Percentiles rank a stretch among this genome's conserved stretches.
phyloP scores from a whole-genome alignment of 306 rosid genomes.

The Quercus glauca region DNA sequence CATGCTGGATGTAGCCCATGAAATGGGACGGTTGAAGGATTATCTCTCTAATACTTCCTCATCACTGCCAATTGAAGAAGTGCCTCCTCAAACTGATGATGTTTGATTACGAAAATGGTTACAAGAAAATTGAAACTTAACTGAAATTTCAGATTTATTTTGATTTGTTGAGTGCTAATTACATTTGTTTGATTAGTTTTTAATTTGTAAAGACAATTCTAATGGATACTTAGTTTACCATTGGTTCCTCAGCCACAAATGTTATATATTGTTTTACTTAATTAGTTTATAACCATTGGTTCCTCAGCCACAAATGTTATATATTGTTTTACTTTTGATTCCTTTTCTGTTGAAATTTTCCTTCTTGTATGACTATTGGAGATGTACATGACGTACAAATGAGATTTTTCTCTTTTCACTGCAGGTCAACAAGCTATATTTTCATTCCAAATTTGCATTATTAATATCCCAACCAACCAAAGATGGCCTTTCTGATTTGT shows the following conservation, averaged over 20 bases:
- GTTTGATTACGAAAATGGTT: slow-evolving; percentile 7
- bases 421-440: not conserved
- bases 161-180: not conserved
- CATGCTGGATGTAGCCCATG: slow-evolving; percentile 79
- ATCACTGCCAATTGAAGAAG: slow-evolving; percentile 29
- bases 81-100: slow-evolving; percentile 8
- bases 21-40: slow-evolving; percentile 69
- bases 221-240: not conserved
- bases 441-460: not conserved
- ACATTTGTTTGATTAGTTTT: slow-evolving; percentile 4
- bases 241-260: too few species aligned
- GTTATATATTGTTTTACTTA: too few species aligned
- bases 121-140: not conserved
- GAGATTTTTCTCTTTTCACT: not conserved
- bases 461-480: slow-evolving; percentile 6
- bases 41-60: slow-evolving; percentile 47
- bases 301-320: too few species aligned
- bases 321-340: not conserved
- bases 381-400: not conserved
- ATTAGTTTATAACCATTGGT: too few species aligned
- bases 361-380: not conserved
- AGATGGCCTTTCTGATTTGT: not conserved
- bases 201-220: not conserved
- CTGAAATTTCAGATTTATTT: slow-evolving; percentile 1
- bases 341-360: not conserved